Conservation (phyloP, 345 rosid genomes). For the Rhodamnia rubescens region DNA sequence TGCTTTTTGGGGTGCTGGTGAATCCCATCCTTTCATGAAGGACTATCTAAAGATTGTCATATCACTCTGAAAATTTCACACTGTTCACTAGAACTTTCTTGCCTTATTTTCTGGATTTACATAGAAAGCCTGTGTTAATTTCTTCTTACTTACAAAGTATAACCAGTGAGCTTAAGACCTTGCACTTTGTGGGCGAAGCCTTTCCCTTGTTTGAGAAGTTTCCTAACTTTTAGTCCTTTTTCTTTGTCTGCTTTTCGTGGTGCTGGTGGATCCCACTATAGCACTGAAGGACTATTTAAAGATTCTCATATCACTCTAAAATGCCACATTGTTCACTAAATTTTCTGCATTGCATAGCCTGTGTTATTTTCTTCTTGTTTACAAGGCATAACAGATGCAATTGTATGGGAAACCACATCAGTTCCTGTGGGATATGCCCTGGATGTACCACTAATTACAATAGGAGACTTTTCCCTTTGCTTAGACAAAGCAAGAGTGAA, state of each 20-base stretch:
- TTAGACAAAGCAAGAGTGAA: not conserved
- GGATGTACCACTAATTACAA: not conserved
- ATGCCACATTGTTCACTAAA: not conserved
- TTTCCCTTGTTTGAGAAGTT: too few relatives aligned
- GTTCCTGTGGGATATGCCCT: not conserved
- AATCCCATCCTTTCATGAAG: not conserved
- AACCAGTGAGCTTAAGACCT: not conserved
- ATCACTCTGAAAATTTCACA: not conserved
- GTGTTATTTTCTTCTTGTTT: not conserved
- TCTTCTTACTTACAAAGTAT: not conserved
- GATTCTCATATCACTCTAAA: not conserved
- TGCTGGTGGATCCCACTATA: not conserved
- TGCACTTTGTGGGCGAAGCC: too few relatives aligned
- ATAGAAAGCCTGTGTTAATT: not conserved
- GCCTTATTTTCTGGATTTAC: not conserved
- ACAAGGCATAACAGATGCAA: rapidly evolving
- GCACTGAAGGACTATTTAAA: not conserved
- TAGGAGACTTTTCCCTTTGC: not conserved
- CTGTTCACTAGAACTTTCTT: not conserved
- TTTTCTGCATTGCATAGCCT: not conserved
- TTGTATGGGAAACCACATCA: not conserved
- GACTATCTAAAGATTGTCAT: not conserved
- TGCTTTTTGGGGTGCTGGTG: not conserved
- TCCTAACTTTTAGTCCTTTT: too few relatives aligned
- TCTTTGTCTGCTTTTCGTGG: not conserved